A percentile compares a stretch with the other conserved stretches of the same genome.
Evolutionary conservation across 345 rosid genomes (phyloP).

Genomic region (Camelina laxa): DNA sequence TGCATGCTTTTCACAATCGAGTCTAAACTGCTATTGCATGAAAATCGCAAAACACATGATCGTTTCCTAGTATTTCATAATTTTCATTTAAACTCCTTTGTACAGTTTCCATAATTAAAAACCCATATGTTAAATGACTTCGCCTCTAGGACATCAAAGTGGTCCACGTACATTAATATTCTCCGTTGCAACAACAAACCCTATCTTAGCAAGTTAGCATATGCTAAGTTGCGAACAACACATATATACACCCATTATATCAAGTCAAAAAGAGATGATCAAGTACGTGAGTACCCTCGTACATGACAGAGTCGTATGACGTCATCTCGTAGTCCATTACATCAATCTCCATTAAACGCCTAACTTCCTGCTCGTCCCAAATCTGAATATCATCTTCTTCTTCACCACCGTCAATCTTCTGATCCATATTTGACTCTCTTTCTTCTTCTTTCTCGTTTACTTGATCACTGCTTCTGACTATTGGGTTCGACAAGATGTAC

Average conservation of each 20-base stretch:
- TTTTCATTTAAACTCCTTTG: neutral
- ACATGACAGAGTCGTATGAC: constrained; percentile 14
- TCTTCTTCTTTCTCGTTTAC: constrained; percentile 5
- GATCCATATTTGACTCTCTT: constrained; percentile 10
- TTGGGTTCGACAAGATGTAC: constrained; percentile 17
- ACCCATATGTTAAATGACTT: neutral
- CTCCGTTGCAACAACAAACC: constrained; percentile 1
- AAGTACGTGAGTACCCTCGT: constrained; percentile 15
- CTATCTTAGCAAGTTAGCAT: neutral
- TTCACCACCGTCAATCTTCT: neutral
- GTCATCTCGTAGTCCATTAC: constrained; percentile 20
- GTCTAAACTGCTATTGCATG: neutral
- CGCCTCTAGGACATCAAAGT: neutral
- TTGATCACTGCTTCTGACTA: constrained; percentile 2
- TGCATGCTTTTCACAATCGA: neutral
- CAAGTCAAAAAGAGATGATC: constrained; percentile 29
- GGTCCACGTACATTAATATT: constrained; percentile 8
- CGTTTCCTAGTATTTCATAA: neutral
- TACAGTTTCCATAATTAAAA: neutral
- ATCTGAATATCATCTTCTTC: constrained; percentile 3
- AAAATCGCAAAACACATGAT: neutral
- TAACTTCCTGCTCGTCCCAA: constrained; percentile 27
- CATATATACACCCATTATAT: neutral
- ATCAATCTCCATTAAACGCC: constrained; percentile 23
- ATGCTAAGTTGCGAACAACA: constrained; percentile 10